These are phyloP conservation scores for Fonsecaea pugnacius DNA, from an alignment of 2,329 filamentous ascomycete species.

Conservation along the genomic window DNA sequence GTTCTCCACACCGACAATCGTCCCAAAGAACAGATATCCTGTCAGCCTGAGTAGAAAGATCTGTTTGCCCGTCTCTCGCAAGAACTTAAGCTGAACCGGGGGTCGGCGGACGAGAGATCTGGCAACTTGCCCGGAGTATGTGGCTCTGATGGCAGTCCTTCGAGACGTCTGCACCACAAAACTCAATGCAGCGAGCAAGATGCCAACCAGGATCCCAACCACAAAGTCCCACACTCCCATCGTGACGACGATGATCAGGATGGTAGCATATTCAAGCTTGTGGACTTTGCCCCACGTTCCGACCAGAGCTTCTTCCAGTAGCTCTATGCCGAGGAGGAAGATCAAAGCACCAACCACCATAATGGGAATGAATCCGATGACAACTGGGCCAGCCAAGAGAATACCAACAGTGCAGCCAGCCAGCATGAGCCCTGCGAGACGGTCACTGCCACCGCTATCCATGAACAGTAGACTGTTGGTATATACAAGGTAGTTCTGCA, in stretches of 20 bases:
- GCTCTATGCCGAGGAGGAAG: slow-evolving; percentile 90
- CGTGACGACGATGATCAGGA: slow-evolving; percentile 82
- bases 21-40: slow-evolving; percentile 97
- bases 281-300: slow-evolving; percentile 87
- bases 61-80: slow-evolving; percentile 82
- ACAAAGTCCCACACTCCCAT: slow-evolving; percentile 99
- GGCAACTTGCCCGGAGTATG: slow-evolving; percentile 86
- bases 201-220: slow-evolving; percentile 87
- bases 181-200: slow-evolving; percentile 86
- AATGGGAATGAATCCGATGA: slow-evolving; percentile 93
- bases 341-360: slow-evolving; percentile 97
- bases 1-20: slow-evolving; percentile 92
- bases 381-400: slow-evolving; percentile 80
- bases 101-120: slow-evolving; percentile 92
- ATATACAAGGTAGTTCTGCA: slow-evolving; percentile 95
- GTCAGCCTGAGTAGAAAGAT: slow-evolving; percentile 89
- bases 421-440: slow-evolving; percentile 82
- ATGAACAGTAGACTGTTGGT: slow-evolving; percentile 98
- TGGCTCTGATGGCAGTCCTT: slow-evolving; percentile 83
- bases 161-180: slow-evolving; percentile 90
- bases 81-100: slow-evolving; percentile 82
- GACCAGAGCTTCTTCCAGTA: slow-evolving; percentile 85
- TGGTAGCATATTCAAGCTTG: slow-evolving; percentile 83
- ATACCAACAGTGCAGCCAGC: slow-evolving; percentile 79
- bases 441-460: slow-evolving; percentile 83